Conservation (phyloP, 257 asterid species). For the Buddleja alternifolia region DNA sequence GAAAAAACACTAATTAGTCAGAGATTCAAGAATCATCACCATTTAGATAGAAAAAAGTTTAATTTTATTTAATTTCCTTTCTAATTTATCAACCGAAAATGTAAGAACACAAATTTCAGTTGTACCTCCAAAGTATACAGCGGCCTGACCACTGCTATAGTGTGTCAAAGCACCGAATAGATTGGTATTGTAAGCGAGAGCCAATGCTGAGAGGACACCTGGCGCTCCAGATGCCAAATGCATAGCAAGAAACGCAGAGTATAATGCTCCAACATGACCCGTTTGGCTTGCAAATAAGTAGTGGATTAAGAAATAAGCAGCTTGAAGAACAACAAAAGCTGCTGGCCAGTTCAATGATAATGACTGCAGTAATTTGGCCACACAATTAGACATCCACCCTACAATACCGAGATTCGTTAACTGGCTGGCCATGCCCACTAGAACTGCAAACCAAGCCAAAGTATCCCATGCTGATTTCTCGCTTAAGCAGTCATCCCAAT, state of each 20-base stretch:
- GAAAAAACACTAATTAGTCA: conserved; percentile 27
- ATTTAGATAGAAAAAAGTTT: background rate
- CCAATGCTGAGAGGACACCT: conserved; percentile 77
- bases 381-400: conserved; percentile 83
- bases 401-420: conserved; percentile 87
- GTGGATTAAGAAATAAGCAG: conserved; percentile 82
- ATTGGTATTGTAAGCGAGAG: conserved; percentile 87
- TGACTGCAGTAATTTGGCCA: conserved; percentile 67
- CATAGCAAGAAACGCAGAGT: conserved; percentile 96
- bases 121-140: conserved; percentile 92
- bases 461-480: conserved; percentile 99
- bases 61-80: too few species aligned
- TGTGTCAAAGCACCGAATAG: conserved; percentile 94
- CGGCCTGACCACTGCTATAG: conserved; percentile 98
- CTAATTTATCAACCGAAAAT: too few species aligned
- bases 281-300: conserved; percentile 96
- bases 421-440: conserved; percentile 97
- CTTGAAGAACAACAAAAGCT: conserved; percentile 87
- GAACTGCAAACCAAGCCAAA: conserved; percentile 96
- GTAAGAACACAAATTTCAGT: background rate
- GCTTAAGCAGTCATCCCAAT: conserved; percentile 94
- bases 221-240: conserved; percentile 93
- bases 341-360: conserved; percentile 94
- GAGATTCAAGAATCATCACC: background rate
- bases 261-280: conserved; percentile 94